A percentile compares a stretch with the other conserved stretches of the same genome.
These are phyloP conservation scores for Epithemia pelagica DNA, from an alignment of 108 stramenopile genomes.

Conservation along the genomic window DNA sequence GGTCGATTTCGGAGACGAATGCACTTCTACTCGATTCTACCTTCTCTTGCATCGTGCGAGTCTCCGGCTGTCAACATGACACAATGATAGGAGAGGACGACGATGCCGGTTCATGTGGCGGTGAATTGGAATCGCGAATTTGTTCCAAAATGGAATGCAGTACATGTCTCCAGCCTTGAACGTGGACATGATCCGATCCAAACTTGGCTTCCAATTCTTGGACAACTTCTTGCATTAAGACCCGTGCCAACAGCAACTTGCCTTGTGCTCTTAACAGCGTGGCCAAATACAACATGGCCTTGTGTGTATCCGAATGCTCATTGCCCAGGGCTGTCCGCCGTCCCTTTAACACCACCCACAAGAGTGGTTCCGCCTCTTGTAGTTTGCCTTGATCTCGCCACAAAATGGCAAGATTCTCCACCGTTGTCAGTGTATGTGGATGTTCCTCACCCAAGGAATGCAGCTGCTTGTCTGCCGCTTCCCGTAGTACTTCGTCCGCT, in stretches of 20 bases:
- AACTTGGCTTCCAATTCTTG: neutral
- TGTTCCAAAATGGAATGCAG: neutral
- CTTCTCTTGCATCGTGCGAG: too few relatives aligned
- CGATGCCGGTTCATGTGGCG: too few relatives aligned
- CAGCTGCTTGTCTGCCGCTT: neutral
- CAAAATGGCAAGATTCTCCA: neutral
- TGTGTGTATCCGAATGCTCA: neutral
- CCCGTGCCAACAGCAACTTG: neutral
- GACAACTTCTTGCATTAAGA: neutral
- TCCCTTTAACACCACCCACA: neutral
- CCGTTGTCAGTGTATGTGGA: conserved; percentile 1
- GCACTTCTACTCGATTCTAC: too few relatives aligned
- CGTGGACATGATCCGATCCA: neutral
- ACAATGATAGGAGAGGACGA: too few relatives aligned
- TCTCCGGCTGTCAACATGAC: too few relatives aligned
- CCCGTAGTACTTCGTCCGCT: neutral
- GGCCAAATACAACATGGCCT: neutral
- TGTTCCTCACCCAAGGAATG: neutral
- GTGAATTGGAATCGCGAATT: neutral
- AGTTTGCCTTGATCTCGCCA: neutral
- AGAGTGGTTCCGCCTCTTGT: neutral
- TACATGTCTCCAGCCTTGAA: neutral
- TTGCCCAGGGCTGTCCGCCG: neutral
- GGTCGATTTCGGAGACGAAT: too few relatives aligned
- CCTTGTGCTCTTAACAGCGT: neutral